phyloP scores from a whole-genome alignment of 1,284 basidiomycete species.

The Earliella scabrosa region DNA sequence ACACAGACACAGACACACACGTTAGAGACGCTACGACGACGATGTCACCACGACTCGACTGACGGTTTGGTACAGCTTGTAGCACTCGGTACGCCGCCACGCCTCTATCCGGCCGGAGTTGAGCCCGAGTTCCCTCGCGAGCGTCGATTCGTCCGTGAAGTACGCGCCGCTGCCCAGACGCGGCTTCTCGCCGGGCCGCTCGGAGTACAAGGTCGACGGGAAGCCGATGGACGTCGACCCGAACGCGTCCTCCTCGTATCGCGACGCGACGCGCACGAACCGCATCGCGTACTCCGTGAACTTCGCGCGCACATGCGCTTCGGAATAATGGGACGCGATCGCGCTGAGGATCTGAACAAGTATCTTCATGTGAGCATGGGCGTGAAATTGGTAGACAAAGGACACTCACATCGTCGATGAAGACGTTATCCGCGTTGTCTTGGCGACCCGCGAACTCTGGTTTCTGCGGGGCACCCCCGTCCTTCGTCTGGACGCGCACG shows the following conservation, averaged over 20 bases:
- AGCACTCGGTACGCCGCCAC: conserved; percentile 74
- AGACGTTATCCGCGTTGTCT: conserved; percentile 79
- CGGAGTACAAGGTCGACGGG: conserved; percentile 49
- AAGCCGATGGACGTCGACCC: conserved; percentile 71
- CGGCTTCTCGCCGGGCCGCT: conserved; percentile 41
- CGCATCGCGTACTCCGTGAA: conserved; percentile 79
- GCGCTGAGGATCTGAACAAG: conserved; percentile 62
- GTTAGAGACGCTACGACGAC: neutral
- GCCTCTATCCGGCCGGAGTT: conserved; percentile 81
- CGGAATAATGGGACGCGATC: conserved; percentile 78
- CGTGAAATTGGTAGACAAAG: neutral
- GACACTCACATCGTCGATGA: conserved; percentile 87
- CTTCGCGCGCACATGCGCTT: conserved; percentile 76
- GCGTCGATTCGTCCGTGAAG: conserved; percentile 66
- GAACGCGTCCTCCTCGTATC: conserved; percentile 77
- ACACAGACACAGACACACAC: conserved; percentile 7
- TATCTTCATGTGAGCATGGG: neutral
- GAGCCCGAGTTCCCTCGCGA: conserved; percentile 63
- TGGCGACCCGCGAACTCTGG: conserved; percentile 57
- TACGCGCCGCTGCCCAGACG: conserved; percentile 71
- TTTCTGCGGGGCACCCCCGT: conserved; percentile 39
- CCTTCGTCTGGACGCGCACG: conserved; percentile 45
- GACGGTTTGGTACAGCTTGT: conserved; percentile 64
- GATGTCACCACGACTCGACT: conserved; percentile 23
- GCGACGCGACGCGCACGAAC: conserved; percentile 77